Conservation (phyloP, 768 basidiomycete species). For the Candolleomyces aberdarensis region DNA sequence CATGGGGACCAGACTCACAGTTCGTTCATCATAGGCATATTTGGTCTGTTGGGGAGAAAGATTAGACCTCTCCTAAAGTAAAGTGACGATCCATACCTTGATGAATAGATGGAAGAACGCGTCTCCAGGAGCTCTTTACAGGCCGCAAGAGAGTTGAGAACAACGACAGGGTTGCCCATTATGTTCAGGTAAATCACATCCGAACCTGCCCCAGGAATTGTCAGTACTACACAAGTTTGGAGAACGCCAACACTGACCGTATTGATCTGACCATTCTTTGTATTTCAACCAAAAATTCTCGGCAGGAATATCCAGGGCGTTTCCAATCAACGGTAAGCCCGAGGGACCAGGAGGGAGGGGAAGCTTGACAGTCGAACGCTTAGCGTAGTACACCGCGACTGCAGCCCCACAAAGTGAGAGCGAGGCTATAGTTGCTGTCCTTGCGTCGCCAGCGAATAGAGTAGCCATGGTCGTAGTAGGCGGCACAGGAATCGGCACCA, state of each 20-base stretch:
- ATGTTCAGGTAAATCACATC: slow-evolving; percentile 9
- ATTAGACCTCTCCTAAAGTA: slow-evolving; percentile 11
- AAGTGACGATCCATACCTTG: not conserved
- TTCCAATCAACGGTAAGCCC: slow-evolving; percentile 20
- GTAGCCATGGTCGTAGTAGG: no score
- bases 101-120: slow-evolving; percentile 13
- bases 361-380: not conserved
- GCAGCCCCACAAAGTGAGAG: no score
- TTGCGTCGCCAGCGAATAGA: no score
- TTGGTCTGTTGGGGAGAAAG: slow-evolving; percentile 10
- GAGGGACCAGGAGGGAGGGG: slow-evolving; percentile 26
- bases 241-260: not conserved
- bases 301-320: slow-evolving; percentile 20
- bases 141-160: slow-evolving; percentile 11
- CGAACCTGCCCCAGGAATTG: not conserved
- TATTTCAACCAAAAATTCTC: slow-evolving; percentile 6
- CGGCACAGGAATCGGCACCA: no score
- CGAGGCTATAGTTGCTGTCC: no score
- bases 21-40: slow-evolving; percentile 5
- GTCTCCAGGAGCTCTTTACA: slow-evolving; percentile 12
- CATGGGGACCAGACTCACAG: not conserved
- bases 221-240: not conserved
- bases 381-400: no score
- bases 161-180: slow-evolving; percentile 6
- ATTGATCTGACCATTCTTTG: slow-evolving; percentile 1